These are phyloP conservation scores for Neonothopanus nambi DNA, from an alignment of 1,284 basidiomycete genomes.

Conservation along the genomic window DNA sequence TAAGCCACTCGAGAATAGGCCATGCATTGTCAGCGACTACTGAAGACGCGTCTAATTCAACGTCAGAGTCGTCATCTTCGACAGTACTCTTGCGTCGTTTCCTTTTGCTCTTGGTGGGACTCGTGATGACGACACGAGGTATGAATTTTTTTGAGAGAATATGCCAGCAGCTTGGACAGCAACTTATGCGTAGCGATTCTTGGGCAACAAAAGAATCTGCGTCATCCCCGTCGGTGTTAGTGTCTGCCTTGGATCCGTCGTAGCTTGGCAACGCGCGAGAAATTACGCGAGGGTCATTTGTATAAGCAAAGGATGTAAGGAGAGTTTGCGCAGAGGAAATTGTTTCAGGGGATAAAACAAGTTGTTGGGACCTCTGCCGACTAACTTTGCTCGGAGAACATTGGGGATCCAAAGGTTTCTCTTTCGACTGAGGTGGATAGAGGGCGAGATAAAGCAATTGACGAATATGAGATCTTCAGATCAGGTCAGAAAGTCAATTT, in stretches of 20 bases:
- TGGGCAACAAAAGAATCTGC: constrained; percentile 58
- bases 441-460: constrained; percentile 69
- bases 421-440: constrained; percentile 45
- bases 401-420: constrained; percentile 32
- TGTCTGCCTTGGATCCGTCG: constrained; percentile 20
- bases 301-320: constrained; percentile 55
- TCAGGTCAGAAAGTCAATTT: constrained; percentile 8
- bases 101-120: constrained; percentile 31
- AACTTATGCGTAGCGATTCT: constrained; percentile 51
- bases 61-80: constrained; percentile 26
- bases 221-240: constrained; percentile 29
- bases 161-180: constrained; percentile 61
- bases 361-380: constrained; percentile 39
- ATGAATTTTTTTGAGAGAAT: constrained; percentile 58
- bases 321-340: constrained; percentile 53
- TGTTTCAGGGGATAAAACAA: constrained; percentile 42
- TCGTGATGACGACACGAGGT: constrained; percentile 18
- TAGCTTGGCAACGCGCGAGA: constrained; percentile 58
- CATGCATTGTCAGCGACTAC: constrained; percentile 61
- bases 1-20: constrained; percentile 63
- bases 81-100: constrained; percentile 28
- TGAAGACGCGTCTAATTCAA: constrained; percentile 14
- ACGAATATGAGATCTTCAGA: constrained; percentile 58
- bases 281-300: constrained; percentile 55
- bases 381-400: constrained; percentile 45